phyloP scores from a whole-genome alignment of 805 yeast genomes.

The Yarrowia sp. region DNA sequence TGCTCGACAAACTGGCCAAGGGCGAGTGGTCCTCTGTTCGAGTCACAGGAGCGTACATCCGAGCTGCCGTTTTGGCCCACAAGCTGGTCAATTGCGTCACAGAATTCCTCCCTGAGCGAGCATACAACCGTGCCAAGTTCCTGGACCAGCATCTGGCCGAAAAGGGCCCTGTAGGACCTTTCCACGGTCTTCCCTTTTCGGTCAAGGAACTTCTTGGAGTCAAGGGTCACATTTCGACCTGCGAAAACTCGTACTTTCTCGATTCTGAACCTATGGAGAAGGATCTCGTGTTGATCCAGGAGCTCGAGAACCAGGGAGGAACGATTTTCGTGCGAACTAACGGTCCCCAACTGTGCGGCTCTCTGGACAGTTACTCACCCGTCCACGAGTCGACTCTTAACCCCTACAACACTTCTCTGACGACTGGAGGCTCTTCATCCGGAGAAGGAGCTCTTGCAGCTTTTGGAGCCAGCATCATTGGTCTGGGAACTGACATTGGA shows the following conservation, averaged over 20 bases:
- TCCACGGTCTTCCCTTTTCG: conserved; percentile 72
- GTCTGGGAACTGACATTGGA: conserved; percentile 63
- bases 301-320: conserved; percentile 58
- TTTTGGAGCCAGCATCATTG: conserved; percentile 58
- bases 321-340: conserved; percentile 63
- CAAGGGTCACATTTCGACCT: conserved; percentile 57
- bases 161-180: conserved; percentile 63
- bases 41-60: conserved; percentile 63
- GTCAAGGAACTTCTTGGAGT: conserved; percentile 61
- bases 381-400: conserved; percentile 58
- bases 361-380: conserved; percentile 56
- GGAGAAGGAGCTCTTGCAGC: conserved; percentile 62
- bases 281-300: conserved; percentile 52
- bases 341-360: conserved; percentile 60
- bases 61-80: conserved; percentile 65
- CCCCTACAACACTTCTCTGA: conserved; percentile 55
- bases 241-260: conserved; percentile 53
- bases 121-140: conserved; percentile 61
- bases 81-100: conserved; percentile 56
- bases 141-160: conserved; percentile 59
- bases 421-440: conserved; percentile 65
- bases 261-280: conserved; percentile 49
- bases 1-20: conserved; percentile 7
- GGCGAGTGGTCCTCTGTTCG: conserved; percentile 50
- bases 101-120: conserved; percentile 62